Evolutionary conservation across 805 yeast genomes (phyloP).

Genomic region (Suhomyces sp.): DNA sequence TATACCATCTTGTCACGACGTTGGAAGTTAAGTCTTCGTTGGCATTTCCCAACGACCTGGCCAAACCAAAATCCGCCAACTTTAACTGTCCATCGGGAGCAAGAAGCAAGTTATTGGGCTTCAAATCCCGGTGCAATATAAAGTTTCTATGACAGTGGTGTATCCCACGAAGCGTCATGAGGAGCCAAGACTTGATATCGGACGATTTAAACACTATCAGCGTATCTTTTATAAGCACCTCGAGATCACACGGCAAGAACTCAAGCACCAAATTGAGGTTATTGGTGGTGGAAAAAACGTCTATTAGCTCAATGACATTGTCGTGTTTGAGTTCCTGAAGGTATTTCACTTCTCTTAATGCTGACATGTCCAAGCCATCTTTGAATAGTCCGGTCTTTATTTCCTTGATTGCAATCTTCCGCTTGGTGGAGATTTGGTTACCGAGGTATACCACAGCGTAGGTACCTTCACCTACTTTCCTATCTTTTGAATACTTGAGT

Average conservation of each 20-base stretch:
- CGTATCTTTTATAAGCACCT: slow-evolving; percentile 80
- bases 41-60: slow-evolving; percentile 74
- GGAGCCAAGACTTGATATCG: slow-evolving; percentile 88
- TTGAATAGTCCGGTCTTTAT: slow-evolving; percentile 92
- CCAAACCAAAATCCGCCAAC: slow-evolving; percentile 96
- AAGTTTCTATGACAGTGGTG: slow-evolving; percentile 94
- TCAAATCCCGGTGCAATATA: slow-evolving; percentile 87
- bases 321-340: slow-evolving; percentile 72
- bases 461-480: slow-evolving; percentile 97
- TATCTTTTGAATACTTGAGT: slow-evolving; percentile 49
- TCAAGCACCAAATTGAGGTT: slow-evolving; percentile 86
- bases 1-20: slow-evolving; percentile 96
- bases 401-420: slow-evolving; percentile 87
- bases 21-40: slow-evolving; percentile 80
- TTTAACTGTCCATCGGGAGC: slow-evolving; percentile 87
- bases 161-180: slow-evolving; percentile 92
- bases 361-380: slow-evolving; percentile 97
- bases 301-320: slow-evolving; percentile 84
- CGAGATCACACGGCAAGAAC: slow-evolving; percentile 88
- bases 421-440: slow-evolving; percentile 48
- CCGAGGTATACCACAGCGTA: slow-evolving; percentile 96
- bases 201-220: slow-evolving; percentile 73
- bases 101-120: slow-evolving; percentile 84
- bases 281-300: slow-evolving; percentile 70
- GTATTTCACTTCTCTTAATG: slow-evolving; percentile 88